Conservation (phyloP, 352 stramenopile genomes). For the Globisporangium sylvaticum region DNA sequence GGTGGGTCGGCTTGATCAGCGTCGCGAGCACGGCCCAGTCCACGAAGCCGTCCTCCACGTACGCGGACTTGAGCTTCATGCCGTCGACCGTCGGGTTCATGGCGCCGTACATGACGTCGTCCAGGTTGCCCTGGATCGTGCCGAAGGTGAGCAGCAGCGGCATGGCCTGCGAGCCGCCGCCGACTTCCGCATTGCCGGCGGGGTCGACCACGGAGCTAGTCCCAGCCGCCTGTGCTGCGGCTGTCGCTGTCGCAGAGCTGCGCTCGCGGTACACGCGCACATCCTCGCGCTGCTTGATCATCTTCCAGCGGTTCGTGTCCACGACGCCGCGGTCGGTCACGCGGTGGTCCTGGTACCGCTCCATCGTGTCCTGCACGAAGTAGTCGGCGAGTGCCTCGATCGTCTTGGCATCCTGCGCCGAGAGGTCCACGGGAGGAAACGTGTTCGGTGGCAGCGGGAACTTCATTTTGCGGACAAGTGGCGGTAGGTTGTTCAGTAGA, state of each 20-base stretch:
- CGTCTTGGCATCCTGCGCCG: conserved; percentile 31
- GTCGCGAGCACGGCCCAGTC: conserved; percentile 42
- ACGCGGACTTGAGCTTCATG: conserved; percentile 53
- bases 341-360: conserved; percentile 43
- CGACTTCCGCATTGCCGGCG: background rate
- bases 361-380: conserved; percentile 42
- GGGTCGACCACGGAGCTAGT: background rate
- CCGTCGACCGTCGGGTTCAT: conserved; percentile 42
- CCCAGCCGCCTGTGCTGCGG: background rate
- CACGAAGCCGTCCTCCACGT: conserved; percentile 43
- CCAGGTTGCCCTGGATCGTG: conserved; percentile 30
- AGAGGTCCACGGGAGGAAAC: conserved; percentile 42
- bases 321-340: conserved; percentile 26
- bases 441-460: conserved; percentile 30
- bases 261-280: conserved; percentile 19
- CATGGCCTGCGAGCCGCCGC: background rate
- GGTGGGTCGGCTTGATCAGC: conserved; percentile 27
- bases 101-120: conserved; percentile 61
- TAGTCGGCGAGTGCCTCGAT: conserved; percentile 28
- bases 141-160: conserved; percentile 26
- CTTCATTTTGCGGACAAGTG: conserved; percentile 17
- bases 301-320: conserved; percentile 42
- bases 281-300: conserved; percentile 35
- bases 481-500: no score
- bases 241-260: background rate